A percentile compares a stretch with the other conserved stretches of the same genome.
These are phyloP conservation scores for Fusarium equiseti DNA, from an alignment of 2,329 filamentous ascomycete species.

Conservation along the genomic window DNA sequence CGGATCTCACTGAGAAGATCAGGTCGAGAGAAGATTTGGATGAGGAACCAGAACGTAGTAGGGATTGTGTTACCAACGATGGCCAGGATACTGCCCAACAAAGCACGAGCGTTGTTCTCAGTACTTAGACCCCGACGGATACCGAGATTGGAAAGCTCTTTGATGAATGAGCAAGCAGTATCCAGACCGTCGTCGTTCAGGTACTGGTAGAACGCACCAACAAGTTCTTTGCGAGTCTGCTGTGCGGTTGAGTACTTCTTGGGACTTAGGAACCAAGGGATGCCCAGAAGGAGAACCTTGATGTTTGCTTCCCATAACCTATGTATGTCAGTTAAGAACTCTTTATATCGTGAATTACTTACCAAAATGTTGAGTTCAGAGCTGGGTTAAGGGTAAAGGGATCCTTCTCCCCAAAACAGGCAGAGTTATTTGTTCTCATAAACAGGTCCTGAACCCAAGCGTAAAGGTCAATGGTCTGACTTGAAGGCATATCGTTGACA, in stretches of 20 bases:
- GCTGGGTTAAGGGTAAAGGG: slow-evolving; percentile 30
- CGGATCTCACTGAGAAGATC: slow-evolving; percentile 15
- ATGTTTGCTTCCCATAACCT: slow-evolving; percentile 40
- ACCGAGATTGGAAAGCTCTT: slow-evolving; percentile 22
- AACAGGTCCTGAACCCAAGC: slow-evolving; percentile 33
- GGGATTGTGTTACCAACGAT: slow-evolving; percentile 41
- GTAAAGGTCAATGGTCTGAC: slow-evolving; percentile 26
- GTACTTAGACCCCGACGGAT: slow-evolving; percentile 35
- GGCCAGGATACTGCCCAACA: slow-evolving; percentile 33
- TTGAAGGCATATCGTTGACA: slow-evolving; percentile 20
- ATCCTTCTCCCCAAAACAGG: slow-evolving; percentile 37
- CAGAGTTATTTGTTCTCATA: slow-evolving; percentile 41
- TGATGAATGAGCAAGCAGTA: slow-evolving; percentile 35
- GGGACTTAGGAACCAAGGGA: slow-evolving; percentile 38
- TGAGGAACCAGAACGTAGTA: slow-evolving; percentile 33
- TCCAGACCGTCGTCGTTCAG: slow-evolving; percentile 14
- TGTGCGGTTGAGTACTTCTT: slow-evolving; percentile 20
- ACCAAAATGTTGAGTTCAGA: slow-evolving; percentile 27
- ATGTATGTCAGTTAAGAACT: not conserved
- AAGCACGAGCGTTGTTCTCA: slow-evolving; percentile 40
- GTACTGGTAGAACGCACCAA: slow-evolving; percentile 29
- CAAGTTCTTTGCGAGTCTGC: slow-evolving; percentile 24
- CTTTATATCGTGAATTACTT: accelerated
- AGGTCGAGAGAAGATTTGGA: slow-evolving; percentile 27
- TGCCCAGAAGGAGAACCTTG: slow-evolving; percentile 27